A percentile compares a stretch with the other conserved stretches of the same genome.
Conservation (phyloP, 148 eudicot species). For the Vaccinium vitisidaea region DNA sequence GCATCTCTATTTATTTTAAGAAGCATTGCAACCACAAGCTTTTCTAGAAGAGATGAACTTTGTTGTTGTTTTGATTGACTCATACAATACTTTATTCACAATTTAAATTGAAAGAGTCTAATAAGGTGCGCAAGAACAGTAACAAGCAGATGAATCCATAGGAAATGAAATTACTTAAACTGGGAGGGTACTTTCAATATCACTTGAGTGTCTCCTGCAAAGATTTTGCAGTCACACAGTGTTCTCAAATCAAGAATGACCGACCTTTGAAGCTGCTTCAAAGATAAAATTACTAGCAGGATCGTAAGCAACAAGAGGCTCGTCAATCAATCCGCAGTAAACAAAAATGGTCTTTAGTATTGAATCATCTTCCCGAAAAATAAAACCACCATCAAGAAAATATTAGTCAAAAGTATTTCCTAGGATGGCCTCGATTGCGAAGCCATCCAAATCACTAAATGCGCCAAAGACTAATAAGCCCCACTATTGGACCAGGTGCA, state of each 20-base stretch:
- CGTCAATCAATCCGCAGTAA: neutral
- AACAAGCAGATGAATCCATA: neutral
- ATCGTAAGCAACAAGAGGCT: neutral
- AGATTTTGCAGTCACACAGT: neutral
- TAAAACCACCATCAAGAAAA: neutral
- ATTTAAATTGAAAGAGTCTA: neutral
- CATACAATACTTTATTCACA: neutral
- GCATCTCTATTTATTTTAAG: neutral
- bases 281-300: neutral
- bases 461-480: conserved; percentile 13
- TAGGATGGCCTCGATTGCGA: conserved; percentile 5
- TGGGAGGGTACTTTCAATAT: neutral
- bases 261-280: neutral
- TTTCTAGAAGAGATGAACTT: neutral
- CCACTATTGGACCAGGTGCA: conserved; percentile 16
- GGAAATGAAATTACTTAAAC: neutral
- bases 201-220: neutral
- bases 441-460: neutral
- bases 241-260: neutral
- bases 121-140: neutral
- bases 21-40: neutral
- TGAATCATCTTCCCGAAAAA: neutral
- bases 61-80: neutral
- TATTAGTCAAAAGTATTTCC: neutral
- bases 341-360: neutral